These are phyloP conservation scores for Eucalyptus tenuipes DNA, from an alignment of 345 rosid species.

Conservation along the genomic window DNA sequence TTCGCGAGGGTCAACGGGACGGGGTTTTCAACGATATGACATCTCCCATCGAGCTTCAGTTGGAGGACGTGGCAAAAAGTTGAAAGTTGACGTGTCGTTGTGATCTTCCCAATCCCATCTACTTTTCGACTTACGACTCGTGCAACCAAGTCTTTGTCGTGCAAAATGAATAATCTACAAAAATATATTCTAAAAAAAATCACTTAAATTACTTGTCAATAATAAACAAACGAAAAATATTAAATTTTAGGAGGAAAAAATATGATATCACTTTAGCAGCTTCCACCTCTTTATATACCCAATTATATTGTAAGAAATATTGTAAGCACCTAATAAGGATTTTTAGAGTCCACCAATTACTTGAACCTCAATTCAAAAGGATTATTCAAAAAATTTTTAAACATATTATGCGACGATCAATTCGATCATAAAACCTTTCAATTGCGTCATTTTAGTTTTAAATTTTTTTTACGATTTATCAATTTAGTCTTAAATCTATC, in stretches of 20 bases:
- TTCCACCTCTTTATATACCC: neutral
- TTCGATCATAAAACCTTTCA: too few species aligned
- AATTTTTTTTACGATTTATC: too few species aligned
- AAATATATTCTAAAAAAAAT: too few species aligned
- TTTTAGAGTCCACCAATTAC: neutral
- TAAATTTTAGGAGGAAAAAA: neutral
- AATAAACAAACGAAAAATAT: too few species aligned
- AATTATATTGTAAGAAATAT: too few species aligned
- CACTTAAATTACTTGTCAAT: too few species aligned
- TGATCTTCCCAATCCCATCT: neutral
- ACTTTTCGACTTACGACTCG: neutral
- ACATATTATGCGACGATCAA: too few species aligned
- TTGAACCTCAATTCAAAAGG: neutral
- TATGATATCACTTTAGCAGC: neutral
- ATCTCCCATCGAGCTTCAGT: neutral
- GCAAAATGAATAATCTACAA: neutral
- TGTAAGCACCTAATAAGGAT: neutral
- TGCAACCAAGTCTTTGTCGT: too few species aligned
- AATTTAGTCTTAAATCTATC: accelerated
- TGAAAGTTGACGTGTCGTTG: neutral
- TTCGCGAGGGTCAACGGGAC: neutral
- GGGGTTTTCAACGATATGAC: neutral
- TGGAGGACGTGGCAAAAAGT: neutral
- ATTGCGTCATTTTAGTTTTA: too few species aligned
- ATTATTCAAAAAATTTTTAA: too few species aligned